Percentiles rank a stretch among this genome's conserved stretches.
These are phyloP conservation scores for Quercus cerris DNA, from an alignment of 306 rosid genomes.

Conservation along the genomic window DNA sequence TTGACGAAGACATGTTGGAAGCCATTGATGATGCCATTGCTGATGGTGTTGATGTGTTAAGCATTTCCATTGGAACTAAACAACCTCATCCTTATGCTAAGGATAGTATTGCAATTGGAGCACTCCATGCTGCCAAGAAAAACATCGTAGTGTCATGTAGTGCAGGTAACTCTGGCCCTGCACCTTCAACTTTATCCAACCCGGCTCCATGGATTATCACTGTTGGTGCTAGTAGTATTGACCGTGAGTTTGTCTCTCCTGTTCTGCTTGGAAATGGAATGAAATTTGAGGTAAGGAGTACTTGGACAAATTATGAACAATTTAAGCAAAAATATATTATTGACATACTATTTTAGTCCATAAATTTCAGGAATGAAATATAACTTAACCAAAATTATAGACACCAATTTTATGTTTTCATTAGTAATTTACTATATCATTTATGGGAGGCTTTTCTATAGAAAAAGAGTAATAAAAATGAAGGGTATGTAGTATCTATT, in stretches of 20 bases:
- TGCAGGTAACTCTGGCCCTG: conserved; percentile 83
- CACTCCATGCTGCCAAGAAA: conserved; percentile 62
- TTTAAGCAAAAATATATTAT: not conserved
- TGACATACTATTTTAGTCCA: too few relatives aligned
- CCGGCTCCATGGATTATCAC: conserved; percentile 91
- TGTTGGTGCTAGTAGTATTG: conserved; percentile 78
- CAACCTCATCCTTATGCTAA: conserved; percentile 39
- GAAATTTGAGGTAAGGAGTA: conserved; percentile 42
- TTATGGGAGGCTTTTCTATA: too few relatives aligned
- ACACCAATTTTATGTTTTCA: too few relatives aligned
- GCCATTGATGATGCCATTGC: conserved; percentile 89
- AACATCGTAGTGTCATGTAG: conserved; percentile 82
- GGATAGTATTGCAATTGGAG: conserved; percentile 61
- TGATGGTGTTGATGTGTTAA: conserved; percentile 77
- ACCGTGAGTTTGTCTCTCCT: conserved; percentile 62
- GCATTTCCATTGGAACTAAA: conserved; percentile 58
- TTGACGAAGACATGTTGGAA: conserved; percentile 64
- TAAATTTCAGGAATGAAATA: too few relatives aligned
- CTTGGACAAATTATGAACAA: not conserved
- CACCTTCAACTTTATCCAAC: conserved; percentile 51
- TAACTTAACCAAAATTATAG: too few relatives aligned
- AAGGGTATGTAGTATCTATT: too few relatives aligned
- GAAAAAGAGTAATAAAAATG: too few relatives aligned
- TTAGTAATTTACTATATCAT: not conserved
- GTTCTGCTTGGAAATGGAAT: conserved; percentile 50